These are phyloP conservation scores for Pulicaria dysenterica DNA, from an alignment of 129 eudicot genomes.

Conservation along the genomic window DNA sequence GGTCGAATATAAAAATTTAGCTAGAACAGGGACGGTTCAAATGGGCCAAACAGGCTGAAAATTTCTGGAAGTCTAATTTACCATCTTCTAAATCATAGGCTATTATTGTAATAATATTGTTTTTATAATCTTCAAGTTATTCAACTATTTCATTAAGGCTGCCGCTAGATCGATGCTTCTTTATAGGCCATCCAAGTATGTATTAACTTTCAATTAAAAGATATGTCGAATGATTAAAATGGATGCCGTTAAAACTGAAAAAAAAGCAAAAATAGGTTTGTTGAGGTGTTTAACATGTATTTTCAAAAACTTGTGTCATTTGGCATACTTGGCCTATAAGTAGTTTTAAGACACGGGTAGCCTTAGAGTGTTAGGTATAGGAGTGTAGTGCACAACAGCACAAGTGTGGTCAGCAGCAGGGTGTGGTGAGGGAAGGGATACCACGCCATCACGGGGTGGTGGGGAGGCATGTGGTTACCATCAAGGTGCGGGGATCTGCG, in stretches of 20 bases:
- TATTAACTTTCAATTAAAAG: neutral
- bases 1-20: neutral
- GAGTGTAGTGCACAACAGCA: no score
- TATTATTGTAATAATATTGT: neutral
- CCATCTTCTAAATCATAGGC: neutral
- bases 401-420: no score
- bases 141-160: neutral
- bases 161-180: neutral
- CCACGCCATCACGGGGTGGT: no score
- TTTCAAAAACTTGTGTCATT: neutral
- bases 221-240: neutral
- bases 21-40: neutral
- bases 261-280: neutral
- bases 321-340: neutral
- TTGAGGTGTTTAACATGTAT: neutral
- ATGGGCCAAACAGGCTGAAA: neutral
- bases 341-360: neutral
- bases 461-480: no score
- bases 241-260: neutral
- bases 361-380: neutral
- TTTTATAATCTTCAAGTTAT: neutral
- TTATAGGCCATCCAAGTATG: neutral
- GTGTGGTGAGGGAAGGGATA: no score
- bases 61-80: neutral
- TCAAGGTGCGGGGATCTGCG: no score